Percentiles rank a stretch among this genome's conserved stretches.
Evolutionary conservation across 2,329 filamentous ascomycete genomes (phyloP).

Genomic region (Claviceps pazoutovae): DNA sequence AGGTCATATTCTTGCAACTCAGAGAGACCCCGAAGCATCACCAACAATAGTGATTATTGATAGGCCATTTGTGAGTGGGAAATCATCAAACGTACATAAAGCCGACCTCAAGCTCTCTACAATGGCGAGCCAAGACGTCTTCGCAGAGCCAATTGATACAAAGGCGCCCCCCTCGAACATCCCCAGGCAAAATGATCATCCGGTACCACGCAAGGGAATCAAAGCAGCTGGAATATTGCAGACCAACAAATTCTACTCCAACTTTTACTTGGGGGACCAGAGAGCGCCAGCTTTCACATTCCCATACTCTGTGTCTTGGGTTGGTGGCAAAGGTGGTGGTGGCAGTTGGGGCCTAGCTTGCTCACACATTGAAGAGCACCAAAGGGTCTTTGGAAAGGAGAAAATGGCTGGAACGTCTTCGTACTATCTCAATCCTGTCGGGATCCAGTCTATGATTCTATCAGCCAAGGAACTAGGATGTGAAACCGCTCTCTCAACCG

Average conservation of each 20-base stretch:
- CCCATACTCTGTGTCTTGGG: conserved; percentile 59
- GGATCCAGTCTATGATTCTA: conserved; percentile 66
- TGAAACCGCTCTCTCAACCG: conserved; percentile 41
- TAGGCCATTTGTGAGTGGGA: not conserved
- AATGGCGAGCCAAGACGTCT: conserved; percentile 34
- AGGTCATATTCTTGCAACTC: not conserved
- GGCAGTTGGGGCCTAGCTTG: conserved; percentile 66
- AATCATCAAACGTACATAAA: not conserved
- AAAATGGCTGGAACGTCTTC: conserved; percentile 41
- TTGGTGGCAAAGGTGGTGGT: conserved; percentile 45
- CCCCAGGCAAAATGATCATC: conserved; percentile 37
- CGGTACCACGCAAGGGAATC: conserved; percentile 40
- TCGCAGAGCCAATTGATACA: conserved; percentile 39
- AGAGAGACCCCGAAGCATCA: not conserved
- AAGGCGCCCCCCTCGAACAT: conserved; percentile 36
- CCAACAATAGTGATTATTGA: too few species aligned
- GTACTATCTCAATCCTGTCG: conserved; percentile 71
- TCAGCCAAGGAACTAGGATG: conserved; percentile 61
- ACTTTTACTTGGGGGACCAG: conserved; percentile 66
- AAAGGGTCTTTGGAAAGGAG: conserved; percentile 53
- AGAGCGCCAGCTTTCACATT: conserved; percentile 57
- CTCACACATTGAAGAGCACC: conserved; percentile 54
- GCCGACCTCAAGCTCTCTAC: not conserved
- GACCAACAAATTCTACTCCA: conserved; percentile 74
- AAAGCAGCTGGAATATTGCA: conserved; percentile 35